Base-by-base conservation (phyloP, 2,329 filamentous ascomycete genomes). In the Penicillium sp. region DNA sequence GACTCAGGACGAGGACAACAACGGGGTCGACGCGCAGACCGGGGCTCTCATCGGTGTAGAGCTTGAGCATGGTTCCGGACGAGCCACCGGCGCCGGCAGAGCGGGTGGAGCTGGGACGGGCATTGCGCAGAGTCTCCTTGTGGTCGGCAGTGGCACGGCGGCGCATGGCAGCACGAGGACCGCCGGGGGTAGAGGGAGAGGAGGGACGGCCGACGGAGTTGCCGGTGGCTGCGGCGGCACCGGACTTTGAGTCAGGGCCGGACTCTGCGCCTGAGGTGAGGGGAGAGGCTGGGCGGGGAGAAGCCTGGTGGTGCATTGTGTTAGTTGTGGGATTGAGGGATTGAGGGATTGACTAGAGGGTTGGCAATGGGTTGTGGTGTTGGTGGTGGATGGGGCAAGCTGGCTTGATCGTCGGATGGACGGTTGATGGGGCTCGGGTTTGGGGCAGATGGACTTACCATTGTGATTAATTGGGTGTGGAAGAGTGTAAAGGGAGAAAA, bases 1-100 rank as follows among this genome's bases (percentile, higher is more conserved):
- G 86, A 72, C 91, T 96, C 69, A 99, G 84, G 67, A 97, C 94
- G 73, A 99, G 85, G 64, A 99, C 93, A 66, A 99, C 93, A 59
- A 99, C 94, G 23, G 94, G 94, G 77, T 99, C 94, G 65, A 99
- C 94, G 83, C 97, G 96, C 71, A 99, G 83, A 62, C 94, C 94
- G 58, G 94, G 94, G 65, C 91, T 96, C 82, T 99, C 94, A 75
- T 99, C 94, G 58, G 94, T 99, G 86, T 99, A 99, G 44, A 99
- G 88, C 79, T 93, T 93, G 82, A 99, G 83, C 94, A 99, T 99
- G 53, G 94, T 99, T 81, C 91, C 96, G 78, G 89, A 96, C 75
- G 92, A 97, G 66, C 94, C 94, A 67, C 94, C 94, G 19, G 94
- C 94, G 68, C 94, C 94, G 35, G 94, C 94, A 39, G 93, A 88